These are phyloP conservation scores for Rhytidiadelphus loreus DNA, from an alignment of 225 moss, liverwort and hornwort genomes.

Conservation along the genomic window DNA sequence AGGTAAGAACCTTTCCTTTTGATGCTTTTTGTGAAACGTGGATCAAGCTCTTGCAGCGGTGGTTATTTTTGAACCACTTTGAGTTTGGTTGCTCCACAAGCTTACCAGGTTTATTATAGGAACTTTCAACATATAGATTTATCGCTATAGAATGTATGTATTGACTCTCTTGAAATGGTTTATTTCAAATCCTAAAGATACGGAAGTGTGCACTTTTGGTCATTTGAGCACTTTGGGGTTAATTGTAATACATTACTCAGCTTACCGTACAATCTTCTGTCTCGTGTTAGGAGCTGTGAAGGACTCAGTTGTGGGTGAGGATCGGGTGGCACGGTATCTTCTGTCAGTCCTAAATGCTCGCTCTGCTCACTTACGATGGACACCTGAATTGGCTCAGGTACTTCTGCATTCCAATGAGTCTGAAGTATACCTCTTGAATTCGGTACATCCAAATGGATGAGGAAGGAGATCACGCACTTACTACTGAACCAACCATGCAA, in stretches of 20 bases:
- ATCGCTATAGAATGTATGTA: neutral
- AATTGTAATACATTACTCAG: neutral
- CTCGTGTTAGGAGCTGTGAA: conserved; percentile 77
- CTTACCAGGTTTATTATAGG: neutral
- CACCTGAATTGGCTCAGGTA: conserved; percentile 53
- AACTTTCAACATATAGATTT: neutral
- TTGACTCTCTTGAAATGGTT: neutral
- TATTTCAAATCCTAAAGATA: neutral
- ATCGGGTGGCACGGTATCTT: conserved; percentile 80
- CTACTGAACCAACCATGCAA: neutral
- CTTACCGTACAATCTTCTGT: neutral
- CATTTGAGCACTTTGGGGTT: neutral
- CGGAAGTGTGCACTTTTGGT: neutral
- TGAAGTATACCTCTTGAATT: neutral
- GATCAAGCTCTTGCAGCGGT: neutral
- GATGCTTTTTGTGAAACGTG: neutral
- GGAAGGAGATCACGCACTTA: neutral
- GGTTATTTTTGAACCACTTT: neutral
- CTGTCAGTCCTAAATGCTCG: conserved; percentile 76
- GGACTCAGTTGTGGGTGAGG: conserved; percentile 94
- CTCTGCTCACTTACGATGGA: conserved; percentile 74
- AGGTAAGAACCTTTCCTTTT: conserved; percentile 27
- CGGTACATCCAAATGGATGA: neutral
- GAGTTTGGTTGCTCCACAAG: neutral
- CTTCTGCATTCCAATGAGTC: neutral